Percentiles rank a stretch among this genome's conserved stretches.
Conservation (phyloP, 352 stramenopile species). For the Phytophthora lateralis region DNA sequence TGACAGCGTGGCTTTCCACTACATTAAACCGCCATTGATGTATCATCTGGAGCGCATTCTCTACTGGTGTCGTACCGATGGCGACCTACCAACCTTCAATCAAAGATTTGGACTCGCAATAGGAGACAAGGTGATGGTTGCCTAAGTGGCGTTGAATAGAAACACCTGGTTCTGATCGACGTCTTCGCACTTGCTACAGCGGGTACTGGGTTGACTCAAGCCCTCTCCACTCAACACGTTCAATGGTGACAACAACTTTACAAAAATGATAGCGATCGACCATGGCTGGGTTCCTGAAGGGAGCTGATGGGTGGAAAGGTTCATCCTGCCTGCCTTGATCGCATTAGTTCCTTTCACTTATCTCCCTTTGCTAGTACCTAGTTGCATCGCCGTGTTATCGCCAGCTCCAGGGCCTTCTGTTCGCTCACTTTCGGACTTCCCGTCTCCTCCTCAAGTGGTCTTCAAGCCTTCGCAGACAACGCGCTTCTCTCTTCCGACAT, state of each 20-base stretch:
- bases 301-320: background rate
- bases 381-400: too few relatives aligned
- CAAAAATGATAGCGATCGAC: background rate
- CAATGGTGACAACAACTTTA: too few relatives aligned
- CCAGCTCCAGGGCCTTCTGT: background rate
- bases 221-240: background rate
- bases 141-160: background rate
- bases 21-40: slow-evolving; percentile 65
- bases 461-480: background rate
- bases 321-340: background rate
- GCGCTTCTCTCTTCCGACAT: background rate
- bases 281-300: background rate
- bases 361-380: too few relatives aligned
- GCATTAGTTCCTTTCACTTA: background rate
- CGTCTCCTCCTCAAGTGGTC: slow-evolving; percentile 9
- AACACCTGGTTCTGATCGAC: too few relatives aligned
- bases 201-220: background rate
- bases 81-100: slow-evolving; percentile 56
- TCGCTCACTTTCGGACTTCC: slow-evolving; percentile 27
- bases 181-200: too few relatives aligned
- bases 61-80: slow-evolving; percentile 61
- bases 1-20: slow-evolving; percentile 76
- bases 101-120: slow-evolving; percentile 48
- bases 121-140: slow-evolving; percentile 34
- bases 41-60: slow-evolving; percentile 73